Percentiles rank a stretch among this genome's conserved stretches.
Conservation (phyloP, 1,139 yeast species). For the Nakaseomyces nivariensis region DNA sequence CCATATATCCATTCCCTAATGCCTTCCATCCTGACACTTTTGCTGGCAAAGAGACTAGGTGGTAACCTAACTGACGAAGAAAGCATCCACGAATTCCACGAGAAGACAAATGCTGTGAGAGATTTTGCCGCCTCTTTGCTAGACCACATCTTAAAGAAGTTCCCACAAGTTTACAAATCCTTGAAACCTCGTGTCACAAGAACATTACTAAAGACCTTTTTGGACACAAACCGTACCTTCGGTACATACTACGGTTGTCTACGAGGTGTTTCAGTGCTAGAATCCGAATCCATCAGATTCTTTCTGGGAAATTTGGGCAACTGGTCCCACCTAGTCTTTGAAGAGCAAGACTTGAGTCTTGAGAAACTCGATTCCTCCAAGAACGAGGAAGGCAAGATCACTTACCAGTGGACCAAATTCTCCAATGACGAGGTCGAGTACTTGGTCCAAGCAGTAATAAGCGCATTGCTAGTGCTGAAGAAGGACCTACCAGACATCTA, state of each 20-base stretch:
- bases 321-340: conserved; percentile 58
- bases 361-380: conserved; percentile 7
- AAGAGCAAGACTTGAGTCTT: conserved; percentile 22
- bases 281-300: conserved; percentile 80
- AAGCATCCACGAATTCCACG: conserved; percentile 19
- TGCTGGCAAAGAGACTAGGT: conserved; percentile 86
- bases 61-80: conserved; percentile 28
- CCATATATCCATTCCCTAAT: conserved; percentile 94
- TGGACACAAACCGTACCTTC: conserved; percentile 64
- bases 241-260: conserved; percentile 93
- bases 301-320: conserved; percentile 74
- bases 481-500: conserved; percentile 29
- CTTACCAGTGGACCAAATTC: conserved; percentile 16
- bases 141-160: conserved; percentile 63
- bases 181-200: conserved; percentile 90
- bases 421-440: conserved; percentile 36
- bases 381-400: conserved; percentile 7
- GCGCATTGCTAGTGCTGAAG: conserved; percentile 36
- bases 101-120: conserved; percentile 53
- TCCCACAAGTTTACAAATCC: conserved; percentile 81
- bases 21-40: conserved; percentile 86
- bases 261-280: conserved; percentile 73
- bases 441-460: conserved; percentile 43
- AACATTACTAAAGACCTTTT: conserved; percentile 79
- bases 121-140: conserved; percentile 82